Conservation (phyloP, 768 basidiomycete species). For the Ramaria sp. region DNA sequence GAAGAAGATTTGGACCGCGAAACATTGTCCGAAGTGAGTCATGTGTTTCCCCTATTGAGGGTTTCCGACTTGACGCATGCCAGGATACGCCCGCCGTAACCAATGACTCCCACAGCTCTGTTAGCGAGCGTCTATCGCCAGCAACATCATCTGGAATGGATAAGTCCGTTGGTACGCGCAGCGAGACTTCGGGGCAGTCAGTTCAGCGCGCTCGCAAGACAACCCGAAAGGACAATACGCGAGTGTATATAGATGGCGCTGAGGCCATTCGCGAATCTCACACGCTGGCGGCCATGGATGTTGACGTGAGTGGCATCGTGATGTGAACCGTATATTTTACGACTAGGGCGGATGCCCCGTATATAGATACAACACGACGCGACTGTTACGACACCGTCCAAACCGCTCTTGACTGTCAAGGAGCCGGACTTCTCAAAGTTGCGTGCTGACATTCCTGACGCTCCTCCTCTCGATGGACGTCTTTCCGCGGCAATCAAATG, state of each 20-base stretch:
- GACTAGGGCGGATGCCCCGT: background rate
- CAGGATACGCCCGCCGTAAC: background rate
- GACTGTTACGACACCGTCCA: background rate
- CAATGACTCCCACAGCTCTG: background rate
- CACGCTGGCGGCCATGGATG: background rate
- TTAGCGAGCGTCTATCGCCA: background rate
- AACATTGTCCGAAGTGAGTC: no score
- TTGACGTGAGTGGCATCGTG: background rate
- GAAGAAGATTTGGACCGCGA: background rate
- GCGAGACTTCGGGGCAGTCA: background rate
- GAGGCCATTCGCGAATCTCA: background rate
- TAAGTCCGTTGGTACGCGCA: background rate
- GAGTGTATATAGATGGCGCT: background rate
- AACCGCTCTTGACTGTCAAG: background rate
- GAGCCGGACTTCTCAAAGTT: slow-evolving; percentile 7
- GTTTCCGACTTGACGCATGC: background rate
- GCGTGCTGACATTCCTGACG: background rate
- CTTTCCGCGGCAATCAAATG: slow-evolving; percentile 2
- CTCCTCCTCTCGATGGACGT: background rate
- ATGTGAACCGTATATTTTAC: background rate
- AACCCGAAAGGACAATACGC: background rate
- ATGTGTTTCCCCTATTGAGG: no score
- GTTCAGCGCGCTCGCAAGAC: slow-evolving; percentile 2
- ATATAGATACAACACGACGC: background rate
- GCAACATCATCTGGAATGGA: background rate